Conservation (phyloP, 345 rosid genomes). For the Murraya koenigii region DNA sequence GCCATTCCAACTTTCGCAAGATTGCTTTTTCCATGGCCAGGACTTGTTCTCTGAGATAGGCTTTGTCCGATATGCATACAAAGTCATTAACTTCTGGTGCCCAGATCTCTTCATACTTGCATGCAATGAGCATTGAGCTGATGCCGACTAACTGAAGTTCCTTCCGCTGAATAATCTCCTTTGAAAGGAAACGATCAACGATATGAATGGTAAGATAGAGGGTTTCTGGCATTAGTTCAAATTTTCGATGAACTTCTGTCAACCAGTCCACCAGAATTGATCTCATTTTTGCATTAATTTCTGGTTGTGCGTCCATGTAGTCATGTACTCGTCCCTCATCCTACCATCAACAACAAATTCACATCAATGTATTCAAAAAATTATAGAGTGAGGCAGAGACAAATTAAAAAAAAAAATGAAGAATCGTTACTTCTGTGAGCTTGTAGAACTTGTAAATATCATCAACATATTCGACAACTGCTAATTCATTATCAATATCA, state of each 20-base stretch:
- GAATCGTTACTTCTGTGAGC: conserved; percentile 44
- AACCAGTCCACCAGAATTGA: conserved; percentile 85
- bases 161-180: conserved; percentile 55
- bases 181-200: conserved; percentile 71
- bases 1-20: conserved; percentile 73
- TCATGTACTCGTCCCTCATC: conserved; percentile 50
- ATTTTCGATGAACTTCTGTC: conserved; percentile 78
- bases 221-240: conserved; percentile 83
- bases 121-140: conserved; percentile 82
- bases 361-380: not conserved
- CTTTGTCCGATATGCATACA: conserved; percentile 81
- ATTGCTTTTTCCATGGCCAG: conserved; percentile 81
- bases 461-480: conserved; percentile 83
- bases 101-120: conserved; percentile 97
- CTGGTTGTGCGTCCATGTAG: conserved; percentile 72
- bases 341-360: conserved; percentile 28
- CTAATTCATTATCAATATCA: conserved; percentile 63
- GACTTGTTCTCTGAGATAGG: conserved; percentile 69
- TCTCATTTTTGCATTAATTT: conserved; percentile 81
- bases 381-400: not conserved
- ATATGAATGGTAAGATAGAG: conserved; percentile 74
- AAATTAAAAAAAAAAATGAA: not conserved
- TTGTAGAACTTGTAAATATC: conserved; percentile 84
- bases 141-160: conserved; percentile 85
- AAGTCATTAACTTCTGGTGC: conserved; percentile 93